Conservation (phyloP, 2,329 filamentous ascomycete species). For the Ilyonectria sp. region DNA sequence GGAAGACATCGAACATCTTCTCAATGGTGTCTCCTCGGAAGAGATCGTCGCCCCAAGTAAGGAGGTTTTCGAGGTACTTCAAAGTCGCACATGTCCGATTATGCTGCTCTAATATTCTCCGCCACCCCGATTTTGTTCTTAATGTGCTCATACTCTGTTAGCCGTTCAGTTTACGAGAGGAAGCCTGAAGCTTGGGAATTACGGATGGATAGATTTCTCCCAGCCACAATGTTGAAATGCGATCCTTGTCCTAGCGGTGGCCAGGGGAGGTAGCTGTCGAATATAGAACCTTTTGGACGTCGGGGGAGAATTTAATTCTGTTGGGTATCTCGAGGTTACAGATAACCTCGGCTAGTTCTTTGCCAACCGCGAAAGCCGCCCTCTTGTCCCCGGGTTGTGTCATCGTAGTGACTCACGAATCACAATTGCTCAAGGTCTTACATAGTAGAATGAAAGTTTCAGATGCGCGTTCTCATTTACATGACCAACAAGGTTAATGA, state of each 20-base stretch:
- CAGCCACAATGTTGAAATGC: constrained; percentile 36
- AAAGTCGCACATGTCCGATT: too few species aligned
- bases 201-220: constrained; percentile 2
- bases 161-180: neutral
- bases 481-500: too few species aligned
- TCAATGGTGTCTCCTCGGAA: too few species aligned
- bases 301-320: constrained; percentile 24
- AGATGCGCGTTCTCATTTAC: too few species aligned
- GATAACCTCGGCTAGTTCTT: constrained; percentile 28
- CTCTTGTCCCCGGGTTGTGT: neutral
- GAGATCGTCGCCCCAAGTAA: too few species aligned
- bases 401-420: constrained; percentile 13
- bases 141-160: too few species aligned
- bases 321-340: constrained; percentile 35
- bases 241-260: constrained; percentile 30
- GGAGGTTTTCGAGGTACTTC: too few species aligned
- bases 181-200: constrained; percentile 3
- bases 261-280: constrained; percentile 3
- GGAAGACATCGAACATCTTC: too few species aligned
- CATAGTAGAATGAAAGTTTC: too few species aligned
- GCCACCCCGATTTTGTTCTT: too few species aligned
- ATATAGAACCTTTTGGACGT: constrained; percentile 25
- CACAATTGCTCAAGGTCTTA: neutral
- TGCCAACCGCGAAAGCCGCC: constrained; percentile 9
- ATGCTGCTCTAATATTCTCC: too few species aligned